Percentiles rank a stretch among this genome's conserved stretches.
These are phyloP conservation scores for Chaetomium sp. DNA, from an alignment of 2,329 filamentous ascomycete species.

Conservation along the genomic window DNA sequence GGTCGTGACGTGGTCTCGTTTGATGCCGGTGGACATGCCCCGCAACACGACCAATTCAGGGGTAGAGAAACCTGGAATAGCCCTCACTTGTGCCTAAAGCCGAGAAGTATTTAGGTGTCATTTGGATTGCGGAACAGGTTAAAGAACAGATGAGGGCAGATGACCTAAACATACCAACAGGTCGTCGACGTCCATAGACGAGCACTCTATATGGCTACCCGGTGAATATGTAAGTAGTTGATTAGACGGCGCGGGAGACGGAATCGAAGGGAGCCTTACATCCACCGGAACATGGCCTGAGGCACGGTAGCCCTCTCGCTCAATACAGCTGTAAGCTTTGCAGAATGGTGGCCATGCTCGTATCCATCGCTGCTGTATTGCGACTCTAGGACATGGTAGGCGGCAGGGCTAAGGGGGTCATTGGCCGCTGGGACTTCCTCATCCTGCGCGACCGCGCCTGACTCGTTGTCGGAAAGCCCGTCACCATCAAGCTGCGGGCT, in stretches of 20 bases:
- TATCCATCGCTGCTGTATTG: slow-evolving; percentile 12
- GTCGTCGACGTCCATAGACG: slow-evolving; percentile 37
- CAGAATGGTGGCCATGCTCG: slow-evolving; percentile 8
- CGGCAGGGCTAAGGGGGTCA: background rate
- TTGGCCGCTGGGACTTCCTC: background rate
- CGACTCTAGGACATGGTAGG: slow-evolving; percentile 13
- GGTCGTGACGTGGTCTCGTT: slow-evolving; percentile 32
- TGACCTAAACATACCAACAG: slow-evolving; percentile 30
- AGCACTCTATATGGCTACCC: slow-evolving; percentile 33
- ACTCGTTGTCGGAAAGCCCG: background rate
- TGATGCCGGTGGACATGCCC: slow-evolving; percentile 33
- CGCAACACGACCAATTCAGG: slow-evolving; percentile 7
- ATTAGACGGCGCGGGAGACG: background rate
- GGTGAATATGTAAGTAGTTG: background rate
- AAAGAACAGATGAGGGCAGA: background rate
- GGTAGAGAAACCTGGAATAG: slow-evolving; percentile 28
- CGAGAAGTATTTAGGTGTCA: background rate
- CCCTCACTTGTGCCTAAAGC: slow-evolving; percentile 31
- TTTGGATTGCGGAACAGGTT: background rate
- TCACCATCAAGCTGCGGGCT: background rate
- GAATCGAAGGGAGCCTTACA: slow-evolving; percentile 16
- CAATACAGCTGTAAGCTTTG: slow-evolving; percentile 30
- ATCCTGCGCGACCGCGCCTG: background rate
- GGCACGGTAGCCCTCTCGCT: slow-evolving; percentile 25
- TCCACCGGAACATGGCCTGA: slow-evolving; percentile 37